These are phyloP conservation scores for Auricularia heimuer DNA, from an alignment of 768 basidiomycete species.

Conservation along the genomic window DNA sequence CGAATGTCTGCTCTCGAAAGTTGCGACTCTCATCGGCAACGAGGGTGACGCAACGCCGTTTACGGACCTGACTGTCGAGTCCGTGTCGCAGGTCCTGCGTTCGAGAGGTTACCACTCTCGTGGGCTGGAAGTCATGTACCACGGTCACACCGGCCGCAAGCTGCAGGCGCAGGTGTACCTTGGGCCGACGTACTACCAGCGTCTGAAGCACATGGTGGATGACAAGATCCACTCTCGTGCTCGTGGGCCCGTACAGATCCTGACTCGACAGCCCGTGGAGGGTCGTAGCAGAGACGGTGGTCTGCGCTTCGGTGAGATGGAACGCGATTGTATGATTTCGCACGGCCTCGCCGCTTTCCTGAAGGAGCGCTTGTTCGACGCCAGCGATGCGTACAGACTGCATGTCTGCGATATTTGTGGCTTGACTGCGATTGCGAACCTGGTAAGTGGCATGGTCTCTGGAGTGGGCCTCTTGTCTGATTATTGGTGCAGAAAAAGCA, in stretches of 20 bases:
- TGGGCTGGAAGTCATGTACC: slow-evolving; percentile 97
- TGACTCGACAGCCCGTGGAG: slow-evolving; percentile 96
- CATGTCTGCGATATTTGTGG: slow-evolving; percentile 98
- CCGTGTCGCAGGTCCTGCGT: slow-evolving; percentile 84
- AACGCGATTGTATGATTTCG: slow-evolving; percentile 99
- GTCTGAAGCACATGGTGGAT: slow-evolving; percentile 99
- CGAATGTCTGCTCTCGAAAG: slow-evolving; percentile 92
- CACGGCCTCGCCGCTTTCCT: slow-evolving; percentile 97
- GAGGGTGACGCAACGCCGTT: slow-evolving; percentile 99
- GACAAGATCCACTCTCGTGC: slow-evolving; percentile 99
- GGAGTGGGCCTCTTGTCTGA: slow-evolving; percentile 1
- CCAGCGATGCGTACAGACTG: slow-evolving; percentile 84
- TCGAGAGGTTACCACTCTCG: slow-evolving; percentile 93
- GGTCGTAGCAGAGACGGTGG: slow-evolving; percentile 98
- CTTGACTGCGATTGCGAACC: slow-evolving; percentile 91
- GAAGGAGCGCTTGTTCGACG: slow-evolving; percentile 93
- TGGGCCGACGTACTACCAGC: slow-evolving; percentile 98
- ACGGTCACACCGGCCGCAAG: slow-evolving; percentile 97
- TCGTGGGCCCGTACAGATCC: slow-evolving; percentile 92
- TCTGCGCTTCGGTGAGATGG: slow-evolving; percentile 99
- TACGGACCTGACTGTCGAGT: slow-evolving; percentile 94
- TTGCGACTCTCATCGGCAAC: slow-evolving; percentile 90
- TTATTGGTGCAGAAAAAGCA: slow-evolving; percentile 71
- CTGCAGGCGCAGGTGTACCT: slow-evolving; percentile 97
- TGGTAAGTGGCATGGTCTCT: slow-evolving; percentile 40